These are phyloP conservation scores for Coemansia asiatica DNA, from an alignment of 192 early-diverging fungal genomes.

Conservation along the genomic window DNA sequence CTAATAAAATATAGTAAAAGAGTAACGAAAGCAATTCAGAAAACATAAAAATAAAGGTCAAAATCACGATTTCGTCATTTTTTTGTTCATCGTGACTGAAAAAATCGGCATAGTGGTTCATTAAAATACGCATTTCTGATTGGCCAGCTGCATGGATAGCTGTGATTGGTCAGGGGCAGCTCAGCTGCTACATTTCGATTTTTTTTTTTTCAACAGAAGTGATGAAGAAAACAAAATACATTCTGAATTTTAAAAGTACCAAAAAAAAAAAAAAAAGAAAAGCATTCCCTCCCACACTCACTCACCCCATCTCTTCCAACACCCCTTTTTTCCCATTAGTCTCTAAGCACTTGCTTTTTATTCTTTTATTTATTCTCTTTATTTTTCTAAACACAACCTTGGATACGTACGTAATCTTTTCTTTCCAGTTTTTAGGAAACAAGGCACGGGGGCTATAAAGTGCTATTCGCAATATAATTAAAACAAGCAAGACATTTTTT, in stretches of 20 bases:
- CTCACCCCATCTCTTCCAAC: neutral
- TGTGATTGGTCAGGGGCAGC: conserved; percentile 12
- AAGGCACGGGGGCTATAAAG: neutral
- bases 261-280: too few relatives aligned
- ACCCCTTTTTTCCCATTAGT: conserved; percentile 9
- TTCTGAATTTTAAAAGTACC: too few relatives aligned
- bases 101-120: neutral
- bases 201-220: conserved; percentile 8
- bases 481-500: too few relatives aligned
- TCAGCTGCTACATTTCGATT: neutral
- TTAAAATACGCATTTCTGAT: conserved; percentile 1
- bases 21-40: too few relatives aligned
- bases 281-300: too few relatives aligned
- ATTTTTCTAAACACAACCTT: neutral
- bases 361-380: neutral
- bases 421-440: conserved; percentile 8
- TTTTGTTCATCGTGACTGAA: neutral
- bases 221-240: too few relatives aligned
- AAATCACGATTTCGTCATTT: neutral
- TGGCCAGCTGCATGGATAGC: conserved; percentile 4
- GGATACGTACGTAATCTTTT: neutral
- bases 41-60: too few relatives aligned
- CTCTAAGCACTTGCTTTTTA: neutral
- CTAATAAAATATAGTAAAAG: too few relatives aligned
- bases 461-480: too few relatives aligned